Conservation (phyloP, 345 rosid species). For the Arabidopsis arenosa region DNA sequence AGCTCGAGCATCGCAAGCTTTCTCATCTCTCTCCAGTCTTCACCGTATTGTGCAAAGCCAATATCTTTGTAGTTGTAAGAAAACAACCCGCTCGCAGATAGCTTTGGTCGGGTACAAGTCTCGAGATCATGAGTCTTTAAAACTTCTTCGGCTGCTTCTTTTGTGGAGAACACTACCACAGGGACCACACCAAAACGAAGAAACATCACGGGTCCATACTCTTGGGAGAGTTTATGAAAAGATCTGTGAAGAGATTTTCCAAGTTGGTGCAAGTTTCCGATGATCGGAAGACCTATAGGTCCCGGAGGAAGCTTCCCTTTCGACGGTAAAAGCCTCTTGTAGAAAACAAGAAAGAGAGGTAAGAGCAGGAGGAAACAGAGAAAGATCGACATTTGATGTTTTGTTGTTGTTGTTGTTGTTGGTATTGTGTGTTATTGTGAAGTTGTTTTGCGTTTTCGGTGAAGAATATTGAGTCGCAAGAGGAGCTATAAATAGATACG, state of each 20-base stretch:
- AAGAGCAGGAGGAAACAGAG: background rate
- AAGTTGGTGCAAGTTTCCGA: slow-evolving; percentile 57
- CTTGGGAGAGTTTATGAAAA: slow-evolving; percentile 44
- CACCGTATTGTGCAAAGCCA: background rate
- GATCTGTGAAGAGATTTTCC: slow-evolving; percentile 48
- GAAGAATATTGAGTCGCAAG: slow-evolving; percentile 6
- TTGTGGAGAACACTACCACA: background rate
- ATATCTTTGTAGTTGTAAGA: slow-evolving; percentile 3
- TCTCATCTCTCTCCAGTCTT: slow-evolving; percentile 49
- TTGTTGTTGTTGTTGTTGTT: background rate
- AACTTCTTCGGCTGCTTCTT: background rate
- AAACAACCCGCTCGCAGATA: background rate
- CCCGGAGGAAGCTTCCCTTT: slow-evolving; percentile 47
- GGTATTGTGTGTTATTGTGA: background rate
- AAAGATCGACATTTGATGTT: slow-evolving; percentile 10
- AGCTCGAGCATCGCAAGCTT: slow-evolving; percentile 51
- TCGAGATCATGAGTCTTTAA: background rate
- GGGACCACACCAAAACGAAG: slow-evolving; percentile 46
- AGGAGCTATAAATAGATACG: slow-evolving; percentile 11
- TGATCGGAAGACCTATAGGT: slow-evolving; percentile 50
- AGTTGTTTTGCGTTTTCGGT: slow-evolving; percentile 22
- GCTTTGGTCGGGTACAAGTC: slow-evolving; percentile 10
- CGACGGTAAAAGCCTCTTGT: slow-evolving; percentile 1
- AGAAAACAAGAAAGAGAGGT: background rate
- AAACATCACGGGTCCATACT: slow-evolving; percentile 58